Evolutionary conservation across 768 basidiomycete species (phyloP).

Genomic region (Boletus rubropictus): DNA sequence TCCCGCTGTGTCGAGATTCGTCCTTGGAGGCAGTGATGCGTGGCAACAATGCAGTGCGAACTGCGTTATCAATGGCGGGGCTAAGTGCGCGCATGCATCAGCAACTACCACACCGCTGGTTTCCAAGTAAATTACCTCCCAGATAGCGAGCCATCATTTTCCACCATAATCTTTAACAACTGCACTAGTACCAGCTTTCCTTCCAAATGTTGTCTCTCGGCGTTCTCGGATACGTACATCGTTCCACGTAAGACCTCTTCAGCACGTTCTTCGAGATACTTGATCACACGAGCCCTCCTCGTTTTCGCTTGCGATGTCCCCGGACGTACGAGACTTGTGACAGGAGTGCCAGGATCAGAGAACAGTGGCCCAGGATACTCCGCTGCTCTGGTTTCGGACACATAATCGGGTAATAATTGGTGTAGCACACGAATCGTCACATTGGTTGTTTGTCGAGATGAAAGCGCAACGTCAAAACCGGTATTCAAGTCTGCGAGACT

Average conservation of each 20-base stretch:
- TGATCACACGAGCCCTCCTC: slow-evolving; percentile 73
- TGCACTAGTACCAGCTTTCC: slow-evolving; percentile 71
- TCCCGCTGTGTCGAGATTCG: slow-evolving; percentile 19
- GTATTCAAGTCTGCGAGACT: slow-evolving; percentile 57
- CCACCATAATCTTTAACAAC: slow-evolving; percentile 73
- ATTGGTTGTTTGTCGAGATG: slow-evolving; percentile 62
- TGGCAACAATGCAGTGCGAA: slow-evolving; percentile 70
- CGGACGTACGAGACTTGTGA: slow-evolving; percentile 63
- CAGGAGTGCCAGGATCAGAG: slow-evolving; percentile 62
- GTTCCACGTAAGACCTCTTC: slow-evolving; percentile 75
- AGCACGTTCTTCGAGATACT: slow-evolving; percentile 70
- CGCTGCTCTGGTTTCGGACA: slow-evolving; percentile 45
- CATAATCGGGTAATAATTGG: slow-evolving; percentile 64
- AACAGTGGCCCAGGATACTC: slow-evolving; percentile 86
- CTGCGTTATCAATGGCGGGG: slow-evolving; percentile 63
- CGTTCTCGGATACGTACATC: slow-evolving; percentile 55
- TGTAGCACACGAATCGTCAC: slow-evolving; percentile 64
- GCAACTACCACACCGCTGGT: slow-evolving; percentile 3
- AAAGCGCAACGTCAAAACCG: slow-evolving; percentile 73
- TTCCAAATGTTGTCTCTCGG: slow-evolving; percentile 58
- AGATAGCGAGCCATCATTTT: slow-evolving; percentile 81
- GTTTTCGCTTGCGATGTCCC: slow-evolving; percentile 62
- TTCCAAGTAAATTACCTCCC: slow-evolving; percentile 55
- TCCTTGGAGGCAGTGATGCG: slow-evolving; percentile 33
- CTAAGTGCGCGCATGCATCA: slow-evolving; percentile 34